phyloP scores from a whole-genome alignment of 148 eudicot genomes.

The Heliamphora exappendiculata region DNA sequence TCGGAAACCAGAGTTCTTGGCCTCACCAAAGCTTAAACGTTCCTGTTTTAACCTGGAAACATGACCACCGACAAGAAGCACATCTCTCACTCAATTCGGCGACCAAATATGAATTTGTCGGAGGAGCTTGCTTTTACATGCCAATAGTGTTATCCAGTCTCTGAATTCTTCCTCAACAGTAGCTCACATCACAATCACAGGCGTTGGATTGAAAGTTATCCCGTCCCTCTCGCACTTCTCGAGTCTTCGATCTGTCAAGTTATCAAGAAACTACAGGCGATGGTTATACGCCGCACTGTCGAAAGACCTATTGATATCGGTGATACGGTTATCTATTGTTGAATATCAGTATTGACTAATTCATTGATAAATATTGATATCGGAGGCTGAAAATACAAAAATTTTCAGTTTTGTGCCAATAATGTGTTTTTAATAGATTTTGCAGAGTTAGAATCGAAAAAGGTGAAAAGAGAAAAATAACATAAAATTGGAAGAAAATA shows the following conservation, averaged over 20 bases:
- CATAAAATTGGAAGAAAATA: too few relatives aligned
- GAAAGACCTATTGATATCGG: too few relatives aligned
- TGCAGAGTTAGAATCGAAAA: too few relatives aligned
- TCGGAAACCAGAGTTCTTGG: conserved; percentile 40
- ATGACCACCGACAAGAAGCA: conserved; percentile 30
- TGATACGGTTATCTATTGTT: too few relatives aligned
- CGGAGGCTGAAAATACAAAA: too few relatives aligned
- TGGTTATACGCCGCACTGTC: too few relatives aligned
- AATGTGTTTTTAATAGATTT: too few relatives aligned
- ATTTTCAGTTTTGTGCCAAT: too few relatives aligned
- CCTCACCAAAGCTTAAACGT: conserved; percentile 63
- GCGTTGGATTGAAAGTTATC: conserved; percentile 66
- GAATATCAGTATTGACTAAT: too few relatives aligned
- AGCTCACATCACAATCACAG: conserved; percentile 81
- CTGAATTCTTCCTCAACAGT: conserved; percentile 84
- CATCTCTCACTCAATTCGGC: conserved; percentile 19
- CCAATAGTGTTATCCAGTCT: conserved; percentile 64
- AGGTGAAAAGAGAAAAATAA: too few relatives aligned
- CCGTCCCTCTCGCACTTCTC: conserved; percentile 62
- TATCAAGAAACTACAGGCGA: conserved; percentile 84
- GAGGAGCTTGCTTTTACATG: conserved; percentile 67
- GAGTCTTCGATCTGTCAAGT: conserved; percentile 76
- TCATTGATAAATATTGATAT: too few relatives aligned
- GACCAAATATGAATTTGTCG: conserved; percentile 32
- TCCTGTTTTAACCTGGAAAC: conserved; percentile 72